phyloP scores from a whole-genome alignment of 495 filamentous ascomycete genomes.

The Aspergillus panamensis region DNA sequence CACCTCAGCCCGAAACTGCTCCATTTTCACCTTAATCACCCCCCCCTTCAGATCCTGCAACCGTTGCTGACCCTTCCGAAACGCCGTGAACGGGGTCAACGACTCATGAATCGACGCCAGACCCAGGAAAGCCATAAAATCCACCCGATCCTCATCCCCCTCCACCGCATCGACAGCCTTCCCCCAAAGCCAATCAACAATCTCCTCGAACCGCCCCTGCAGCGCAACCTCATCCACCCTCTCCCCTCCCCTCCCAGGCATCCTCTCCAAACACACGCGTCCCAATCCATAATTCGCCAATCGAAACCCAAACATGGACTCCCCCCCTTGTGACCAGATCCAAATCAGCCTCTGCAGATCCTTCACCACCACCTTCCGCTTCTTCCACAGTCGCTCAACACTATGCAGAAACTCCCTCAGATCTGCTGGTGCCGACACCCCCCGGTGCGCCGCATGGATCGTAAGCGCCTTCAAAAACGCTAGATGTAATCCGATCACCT shows the following conservation, averaged over 20 bases:
- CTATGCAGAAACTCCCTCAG: constrained; percentile 40
- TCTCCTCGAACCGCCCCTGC: constrained; percentile 40
- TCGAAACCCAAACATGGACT: constrained; percentile 28
- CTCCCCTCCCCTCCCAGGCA: constrained; percentile 13
- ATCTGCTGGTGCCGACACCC: constrained; percentile 36
- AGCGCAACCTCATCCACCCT: constrained; percentile 29
- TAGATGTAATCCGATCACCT: constrained; percentile 38
- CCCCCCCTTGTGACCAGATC: constrained; percentile 34
- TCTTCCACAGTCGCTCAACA: constrained; percentile 45
- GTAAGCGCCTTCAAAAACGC: constrained; percentile 40
- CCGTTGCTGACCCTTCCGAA: constrained; percentile 46
- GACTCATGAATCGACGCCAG: constrained; percentile 40
- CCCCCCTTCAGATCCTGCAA: constrained; percentile 45
- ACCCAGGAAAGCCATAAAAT: constrained; percentile 35
- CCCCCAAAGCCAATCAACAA: constrained; percentile 39
- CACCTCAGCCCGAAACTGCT: constrained; percentile 28
- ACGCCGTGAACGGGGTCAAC: constrained; percentile 39
- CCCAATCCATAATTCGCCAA: constrained; percentile 46
- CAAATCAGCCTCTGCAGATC: constrained; percentile 45
- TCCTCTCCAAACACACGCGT: constrained; percentile 35
- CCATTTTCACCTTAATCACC: constrained; percentile 40
- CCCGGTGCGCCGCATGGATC: constrained; percentile 42
- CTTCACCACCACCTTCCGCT: constrained; percentile 43
- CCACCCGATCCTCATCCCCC: constrained; percentile 18
- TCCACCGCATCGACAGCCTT: constrained; percentile 32